These are phyloP conservation scores for Quercus phellos DNA, from an alignment of 331 rosid genomes.

Conservation along the genomic window DNA sequence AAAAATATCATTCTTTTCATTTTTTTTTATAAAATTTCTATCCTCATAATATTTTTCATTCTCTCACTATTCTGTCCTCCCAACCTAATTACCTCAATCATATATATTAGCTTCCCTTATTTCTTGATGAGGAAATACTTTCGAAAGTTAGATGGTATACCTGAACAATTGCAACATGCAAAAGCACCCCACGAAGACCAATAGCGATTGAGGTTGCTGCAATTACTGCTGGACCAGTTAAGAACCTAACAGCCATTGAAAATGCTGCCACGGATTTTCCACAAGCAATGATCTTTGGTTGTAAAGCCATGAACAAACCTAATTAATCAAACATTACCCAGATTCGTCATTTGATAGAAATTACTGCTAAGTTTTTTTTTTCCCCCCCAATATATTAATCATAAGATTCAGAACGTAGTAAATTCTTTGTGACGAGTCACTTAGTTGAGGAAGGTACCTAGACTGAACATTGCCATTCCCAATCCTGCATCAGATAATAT, in stretches of 20 bases:
- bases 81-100: too few relatives aligned
- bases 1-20: too few relatives aligned
- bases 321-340: background rate
- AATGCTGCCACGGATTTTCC: constrained; percentile 91
- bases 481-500: constrained; percentile 85
- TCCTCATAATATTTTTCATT: too few relatives aligned
- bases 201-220: constrained; percentile 83
- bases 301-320: constrained; percentile 97
- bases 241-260: constrained; percentile 95
- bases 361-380: background rate
- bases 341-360: background rate
- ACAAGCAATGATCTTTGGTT: constrained; percentile 91
- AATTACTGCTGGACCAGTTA: constrained; percentile 96
- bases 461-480: constrained; percentile 99
- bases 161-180: constrained; percentile 94
- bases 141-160: constrained; percentile 21
- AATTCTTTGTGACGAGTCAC: background rate
- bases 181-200: constrained; percentile 82
- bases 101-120: too few relatives aligned
- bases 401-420: background rate
- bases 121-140: too few relatives aligned
- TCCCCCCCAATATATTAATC: too few relatives aligned
- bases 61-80: too few relatives aligned
- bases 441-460: constrained; percentile 38
- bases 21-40: too few relatives aligned